Base-by-base conservation (phyloP, 2,329 filamentous ascomycete genomes). In the Paradendryphiella salina region DNA sequence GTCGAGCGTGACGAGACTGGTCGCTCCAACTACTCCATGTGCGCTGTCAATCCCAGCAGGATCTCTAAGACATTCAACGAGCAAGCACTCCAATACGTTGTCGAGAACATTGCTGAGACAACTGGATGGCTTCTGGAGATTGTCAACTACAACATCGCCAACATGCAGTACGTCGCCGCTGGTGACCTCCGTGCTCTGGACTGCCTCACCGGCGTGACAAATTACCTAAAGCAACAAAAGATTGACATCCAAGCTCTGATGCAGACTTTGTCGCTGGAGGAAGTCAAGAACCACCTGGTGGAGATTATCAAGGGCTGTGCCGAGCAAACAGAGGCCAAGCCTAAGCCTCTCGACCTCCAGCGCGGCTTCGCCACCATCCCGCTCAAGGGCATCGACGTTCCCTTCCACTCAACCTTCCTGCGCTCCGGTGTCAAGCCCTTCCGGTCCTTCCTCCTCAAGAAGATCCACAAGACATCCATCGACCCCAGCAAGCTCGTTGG, bases 31-130 rank as follows among this genome's bases (percentile, higher is more conserved):
- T 99, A 99, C 81, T 92, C 89, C 56, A 99, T 99, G 94, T 96
- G 93, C 75, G 94, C 94, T 50, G 93, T 99, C 76, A 99, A 99
- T 80, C 94, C 94, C 29, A 96, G 91, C 80, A 87, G 94, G 60
- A 96, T 99, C 75, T 95, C 90, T 70, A 96, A 96, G 83, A 96
- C 91, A 1, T 99, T 99, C 83, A 96, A 95, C 77, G 94, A 99
- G 77, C 89, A 94, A 73, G 94, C 94, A 34, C 82, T 99, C 59
- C 92, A 96, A 72, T 99, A 96, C 70, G 91, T 99, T 31, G 93
- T 97, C 18, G 90, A 90, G 81, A 96, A 90, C 78, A 94, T 99
- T 65, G 82, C 92, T 0, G 92, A 96, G 74, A 87, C 90, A 73
- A 97, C 94, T 5, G 87, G 87, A 54, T 99, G 95, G 95, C 82